phyloP scores from a whole-genome alignment of 495 filamentous ascomycete species.

The Daldinia childiae region DNA sequence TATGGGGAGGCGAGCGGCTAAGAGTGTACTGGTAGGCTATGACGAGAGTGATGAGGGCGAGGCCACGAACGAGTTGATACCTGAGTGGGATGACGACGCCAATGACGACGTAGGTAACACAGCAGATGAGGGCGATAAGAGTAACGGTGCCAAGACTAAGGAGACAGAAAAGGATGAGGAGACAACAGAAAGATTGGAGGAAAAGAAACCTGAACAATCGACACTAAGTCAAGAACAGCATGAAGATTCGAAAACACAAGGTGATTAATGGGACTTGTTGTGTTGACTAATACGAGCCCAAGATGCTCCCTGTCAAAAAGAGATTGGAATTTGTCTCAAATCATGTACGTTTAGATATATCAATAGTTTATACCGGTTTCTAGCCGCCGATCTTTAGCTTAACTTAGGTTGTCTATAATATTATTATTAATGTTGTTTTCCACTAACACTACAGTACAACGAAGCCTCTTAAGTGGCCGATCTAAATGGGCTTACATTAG shows the following conservation, averaged over 20 bases:
- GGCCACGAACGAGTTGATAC: conserved; percentile 70
- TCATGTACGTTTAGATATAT: neutral
- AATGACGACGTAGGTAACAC: conserved; percentile 27
- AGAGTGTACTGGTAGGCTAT: conserved; percentile 62
- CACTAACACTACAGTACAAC: no score
- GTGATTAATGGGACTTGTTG: neutral
- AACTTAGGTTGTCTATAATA: neutral
- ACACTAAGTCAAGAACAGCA: conserved; percentile 5
- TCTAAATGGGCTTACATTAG: neutral
- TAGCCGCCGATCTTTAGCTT: neutral
- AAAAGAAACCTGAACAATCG: conserved; percentile 4
- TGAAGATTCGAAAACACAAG: conserved; percentile 13
- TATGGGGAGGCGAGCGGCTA: conserved; percentile 71
- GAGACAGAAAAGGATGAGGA: conserved; percentile 5
- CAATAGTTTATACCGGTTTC: no score
- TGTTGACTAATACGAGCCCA: neutral
- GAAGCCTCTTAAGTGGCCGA: no score
- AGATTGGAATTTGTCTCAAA: neutral
- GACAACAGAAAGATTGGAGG: neutral
- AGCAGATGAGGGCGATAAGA: neutral
- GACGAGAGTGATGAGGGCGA: conserved; percentile 63
- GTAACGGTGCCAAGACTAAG: conserved; percentile 1
- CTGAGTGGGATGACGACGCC: conserved; percentile 53
- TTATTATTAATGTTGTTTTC: neutral
- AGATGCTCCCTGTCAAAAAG: no score